Conservation (phyloP, 441 rosid genomes). For the Arabidopsis lyrata region DNA sequence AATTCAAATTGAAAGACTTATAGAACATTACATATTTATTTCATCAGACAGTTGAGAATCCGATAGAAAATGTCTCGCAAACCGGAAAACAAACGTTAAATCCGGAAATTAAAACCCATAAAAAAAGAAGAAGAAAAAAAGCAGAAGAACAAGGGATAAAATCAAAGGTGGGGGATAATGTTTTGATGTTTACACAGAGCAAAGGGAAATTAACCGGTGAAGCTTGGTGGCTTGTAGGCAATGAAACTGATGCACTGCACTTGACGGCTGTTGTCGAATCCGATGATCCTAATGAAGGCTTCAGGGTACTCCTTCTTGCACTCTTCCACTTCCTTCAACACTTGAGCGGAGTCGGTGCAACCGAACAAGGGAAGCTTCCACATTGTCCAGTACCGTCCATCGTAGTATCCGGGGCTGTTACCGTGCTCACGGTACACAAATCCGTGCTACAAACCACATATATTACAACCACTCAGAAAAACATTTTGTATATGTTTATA, state of each 20-base stretch:
- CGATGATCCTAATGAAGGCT: conserved; percentile 56
- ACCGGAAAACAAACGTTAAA: conserved; percentile 39
- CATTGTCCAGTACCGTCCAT: conserved; percentile 68
- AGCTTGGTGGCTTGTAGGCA: conserved; percentile 62
- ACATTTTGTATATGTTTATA: background rate
- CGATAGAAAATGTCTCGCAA: conserved; percentile 42
- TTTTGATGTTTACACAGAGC: conserved; percentile 39
- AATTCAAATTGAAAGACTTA: conserved; percentile 15
- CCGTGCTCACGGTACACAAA: conserved; percentile 60
- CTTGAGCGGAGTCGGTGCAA: conserved; percentile 63
- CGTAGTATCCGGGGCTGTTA: conserved; percentile 56
- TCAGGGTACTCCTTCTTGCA: conserved; percentile 53
- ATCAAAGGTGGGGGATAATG: conserved; percentile 31
- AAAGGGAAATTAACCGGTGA: conserved; percentile 34
- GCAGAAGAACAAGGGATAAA: conserved; percentile 25
- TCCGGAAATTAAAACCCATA: conserved; percentile 38
- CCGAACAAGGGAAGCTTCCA: conserved; percentile 69
- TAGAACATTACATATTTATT: conserved; percentile 42
- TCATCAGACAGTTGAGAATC: conserved; percentile 39
- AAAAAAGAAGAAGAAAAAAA: conserved; percentile 1
- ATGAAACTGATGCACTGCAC: conserved; percentile 86
- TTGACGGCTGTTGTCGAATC: conserved; percentile 75
- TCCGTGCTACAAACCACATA: conserved; percentile 44
- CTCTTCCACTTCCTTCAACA: conserved; percentile 66
- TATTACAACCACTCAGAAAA: conserved; percentile 3